Evolutionary conservation across 768 basidiomycete genomes (phyloP).

Genomic region (Agaricus bisporus): DNA sequence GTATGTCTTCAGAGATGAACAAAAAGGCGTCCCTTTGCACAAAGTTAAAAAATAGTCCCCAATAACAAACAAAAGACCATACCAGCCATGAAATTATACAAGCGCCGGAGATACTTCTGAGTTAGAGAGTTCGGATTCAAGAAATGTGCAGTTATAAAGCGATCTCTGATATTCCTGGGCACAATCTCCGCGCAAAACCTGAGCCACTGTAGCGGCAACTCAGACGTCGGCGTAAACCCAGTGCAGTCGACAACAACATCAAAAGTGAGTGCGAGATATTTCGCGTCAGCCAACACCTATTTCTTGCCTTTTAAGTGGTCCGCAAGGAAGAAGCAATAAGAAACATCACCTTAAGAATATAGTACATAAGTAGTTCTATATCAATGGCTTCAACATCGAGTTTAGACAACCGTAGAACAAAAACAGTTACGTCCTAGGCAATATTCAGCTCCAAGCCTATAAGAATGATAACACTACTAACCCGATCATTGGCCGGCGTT

Average conservation of each 20-base stretch:
- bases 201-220: conserved; percentile 77
- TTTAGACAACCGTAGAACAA: conserved; percentile 59
- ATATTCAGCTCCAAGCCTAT: background rate
- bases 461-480: conserved; percentile 19
- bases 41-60: background rate
- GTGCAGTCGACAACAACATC: conserved; percentile 83
- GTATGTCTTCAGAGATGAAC: conserved; percentile 49
- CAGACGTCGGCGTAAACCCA: conserved; percentile 64
- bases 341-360: conserved; percentile 62
- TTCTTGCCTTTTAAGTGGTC: background rate
- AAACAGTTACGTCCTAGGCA: conserved; percentile 41
- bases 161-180: conserved; percentile 59
- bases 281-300: conserved; percentile 47
- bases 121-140: conserved; percentile 69
- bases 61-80: background rate
- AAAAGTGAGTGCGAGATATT: conserved; percentile 44
- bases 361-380: conserved; percentile 69
- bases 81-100: conserved; percentile 68
- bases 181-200: conserved; percentile 73
- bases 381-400: conserved; percentile 79
- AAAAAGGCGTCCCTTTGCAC: conserved; percentile 44
- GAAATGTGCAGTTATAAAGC: conserved; percentile 58
- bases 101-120: conserved; percentile 66
- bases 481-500: conserved; percentile 34
- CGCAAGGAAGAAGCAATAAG: background rate